Conservation (phyloP, 1,284 basidiomycete species). For the Cutaneotrichosporon sp. region DNA sequence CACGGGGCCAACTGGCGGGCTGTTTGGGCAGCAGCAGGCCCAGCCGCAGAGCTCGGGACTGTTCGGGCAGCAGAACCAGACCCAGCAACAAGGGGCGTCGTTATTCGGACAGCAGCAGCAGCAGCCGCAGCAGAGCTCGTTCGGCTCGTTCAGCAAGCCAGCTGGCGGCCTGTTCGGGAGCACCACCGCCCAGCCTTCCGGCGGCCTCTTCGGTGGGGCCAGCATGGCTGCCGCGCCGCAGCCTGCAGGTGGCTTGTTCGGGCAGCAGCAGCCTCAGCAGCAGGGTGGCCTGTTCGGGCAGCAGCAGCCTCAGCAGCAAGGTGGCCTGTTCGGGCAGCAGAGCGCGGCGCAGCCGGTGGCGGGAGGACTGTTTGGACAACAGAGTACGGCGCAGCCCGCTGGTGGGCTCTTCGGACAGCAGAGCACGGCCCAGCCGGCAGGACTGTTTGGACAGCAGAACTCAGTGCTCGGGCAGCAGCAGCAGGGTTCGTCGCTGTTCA, state of each 20-base stretch:
- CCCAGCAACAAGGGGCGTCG: constrained; percentile 1
- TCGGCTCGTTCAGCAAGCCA: constrained; percentile 5
- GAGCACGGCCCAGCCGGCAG: not conserved
- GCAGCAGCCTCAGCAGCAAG: constrained; percentile 13
- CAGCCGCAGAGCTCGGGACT: constrained; percentile 10
- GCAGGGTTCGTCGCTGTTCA: constrained; percentile 7
- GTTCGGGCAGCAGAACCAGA: constrained; percentile 7
- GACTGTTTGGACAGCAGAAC: constrained; percentile 17
- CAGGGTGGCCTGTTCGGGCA: constrained; percentile 13
- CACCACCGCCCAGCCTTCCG: not conserved
- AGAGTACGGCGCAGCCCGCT: constrained; percentile 12
- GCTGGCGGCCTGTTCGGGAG: constrained; percentile 19
- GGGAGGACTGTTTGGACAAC: constrained; percentile 22
- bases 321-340: not conserved
- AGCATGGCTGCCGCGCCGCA: constrained; percentile 4
- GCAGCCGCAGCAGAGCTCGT: constrained; percentile 1
- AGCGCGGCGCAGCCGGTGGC: too few relatives aligned
- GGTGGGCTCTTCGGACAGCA: constrained; percentile 6
- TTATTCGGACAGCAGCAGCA: constrained; percentile 14
- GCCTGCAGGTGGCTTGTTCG: constrained; percentile 10
- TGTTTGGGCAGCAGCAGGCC: constrained; percentile 25
- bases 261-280: constrained; percentile 15
- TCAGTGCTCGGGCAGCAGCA: constrained; percentile 10
- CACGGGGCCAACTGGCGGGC: constrained; percentile 6
- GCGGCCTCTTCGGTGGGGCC: constrained; percentile 14